Base-by-base conservation (phyloP, 2,329 filamentous ascomycete genomes). In the Diaporthe humulicola region DNA sequence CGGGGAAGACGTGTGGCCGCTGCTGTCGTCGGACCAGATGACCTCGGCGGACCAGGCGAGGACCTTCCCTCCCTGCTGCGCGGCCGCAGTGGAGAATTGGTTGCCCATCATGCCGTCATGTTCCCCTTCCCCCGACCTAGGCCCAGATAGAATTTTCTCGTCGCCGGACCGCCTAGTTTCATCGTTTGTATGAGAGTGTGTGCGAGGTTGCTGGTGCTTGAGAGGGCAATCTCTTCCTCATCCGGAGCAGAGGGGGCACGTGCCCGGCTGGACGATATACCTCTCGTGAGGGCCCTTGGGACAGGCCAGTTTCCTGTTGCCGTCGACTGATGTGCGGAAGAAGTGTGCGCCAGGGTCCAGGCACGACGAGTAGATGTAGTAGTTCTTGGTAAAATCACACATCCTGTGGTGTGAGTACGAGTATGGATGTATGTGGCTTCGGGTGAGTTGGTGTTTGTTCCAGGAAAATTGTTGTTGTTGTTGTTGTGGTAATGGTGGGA, bases 361-460 rank as follows among this genome's bases (percentile, higher is more conserved):
- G 80, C 93, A 95, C 57, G 90, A 88, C 74, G 91, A 92, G 85
- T 94, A 95, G 82, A 95, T 92, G 84, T 94, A 94, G 82, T 93
- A 95, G 83, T 94, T 94, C 80, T 93, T 93, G 80, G 91, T 93
- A 80, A 92, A 94, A 82, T 90, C 87, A 81, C 89, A 91, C 89
- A 91, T 90, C 75, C 38, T 85, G 80, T 74, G 30, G 40, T 45
- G 67, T 19, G 22, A 2, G 17, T 14, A 9, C n/a, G 19, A 2
- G 33, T 58, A 38, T 14, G 28, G 28, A 19, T 40, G 40, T 28
- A 17, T 4, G n/a, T 30, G 42, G 40, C 30, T 25, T 36, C 33
- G 54, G 25, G 14, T 7, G 66, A 54, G 25, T 17, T 54, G 22
- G 38, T 54, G 15, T 28, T 14, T 33, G 17, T 30, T 28, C 36